A percentile compares a stretch with the other conserved stretches of the same genome.
These are phyloP conservation scores for Penicillium parvum DNA, from an alignment of 495 filamentous ascomycete genomes.

Conservation along the genomic window DNA sequence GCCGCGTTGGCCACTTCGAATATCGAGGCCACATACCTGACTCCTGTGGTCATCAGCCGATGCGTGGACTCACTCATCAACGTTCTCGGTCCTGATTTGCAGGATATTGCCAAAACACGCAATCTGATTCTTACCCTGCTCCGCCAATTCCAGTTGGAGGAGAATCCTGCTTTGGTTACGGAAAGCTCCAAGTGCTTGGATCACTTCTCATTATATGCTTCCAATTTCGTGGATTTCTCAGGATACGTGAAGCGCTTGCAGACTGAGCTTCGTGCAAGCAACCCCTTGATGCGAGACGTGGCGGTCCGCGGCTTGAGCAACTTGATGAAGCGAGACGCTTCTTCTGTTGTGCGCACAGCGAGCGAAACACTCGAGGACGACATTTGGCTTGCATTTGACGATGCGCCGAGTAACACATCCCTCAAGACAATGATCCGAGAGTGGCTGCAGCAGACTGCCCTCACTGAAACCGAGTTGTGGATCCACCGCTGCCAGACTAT, in stretches of 20 bases:
- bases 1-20: conserved; percentile 76
- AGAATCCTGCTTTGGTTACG: conserved; percentile 63
- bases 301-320: conserved; percentile 89
- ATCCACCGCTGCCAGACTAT: conserved; percentile 82
- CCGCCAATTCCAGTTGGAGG: conserved; percentile 75
- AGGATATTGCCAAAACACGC: conserved; percentile 86
- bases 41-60: conserved; percentile 74
- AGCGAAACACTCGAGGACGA: conserved; percentile 80
- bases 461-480: conserved; percentile 75
- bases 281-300: conserved; percentile 65
- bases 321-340: conserved; percentile 86
- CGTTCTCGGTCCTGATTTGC: conserved; percentile 90
- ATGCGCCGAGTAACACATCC: conserved; percentile 65
- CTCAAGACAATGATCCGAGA: conserved; percentile 79
- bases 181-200: conserved; percentile 82
- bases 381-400: conserved; percentile 84
- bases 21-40: conserved; percentile 75
- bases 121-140: conserved; percentile 87
- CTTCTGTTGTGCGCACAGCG: conserved; percentile 68
- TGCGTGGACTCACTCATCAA: conserved; percentile 95
- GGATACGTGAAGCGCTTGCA: conserved; percentile 82
- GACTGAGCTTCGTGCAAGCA: conserved; percentile 63
- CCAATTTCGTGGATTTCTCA: conserved; percentile 74
- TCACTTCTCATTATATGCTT: conserved; percentile 88
- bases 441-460: conserved; percentile 84